Percentiles rank a stretch among this genome's conserved stretches.
These are phyloP conservation scores for Zygnema cylindricum DNA, from an alignment of 139 green algal genomes.

Conservation along the genomic window DNA sequence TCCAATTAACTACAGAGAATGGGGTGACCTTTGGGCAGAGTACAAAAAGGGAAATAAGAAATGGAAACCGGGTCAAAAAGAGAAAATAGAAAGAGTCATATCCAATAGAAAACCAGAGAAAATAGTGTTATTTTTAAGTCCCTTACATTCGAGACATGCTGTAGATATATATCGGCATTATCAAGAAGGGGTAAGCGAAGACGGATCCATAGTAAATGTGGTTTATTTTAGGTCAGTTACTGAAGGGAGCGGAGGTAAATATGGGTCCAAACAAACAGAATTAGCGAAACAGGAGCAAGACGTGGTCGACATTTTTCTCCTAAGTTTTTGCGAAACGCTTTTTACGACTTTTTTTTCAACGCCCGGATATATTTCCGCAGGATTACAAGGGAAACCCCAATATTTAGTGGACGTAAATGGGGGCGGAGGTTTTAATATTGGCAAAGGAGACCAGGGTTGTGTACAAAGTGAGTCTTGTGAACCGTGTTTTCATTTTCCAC, in stretches of 20 bases:
- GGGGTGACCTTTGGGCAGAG: background rate
- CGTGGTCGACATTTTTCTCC: slow-evolving; percentile 42
- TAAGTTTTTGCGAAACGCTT: slow-evolving; percentile 34
- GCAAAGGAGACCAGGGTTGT: background rate
- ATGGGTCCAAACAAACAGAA: background rate
- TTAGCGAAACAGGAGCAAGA: background rate
- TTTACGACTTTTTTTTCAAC: slow-evolving; percentile 39
- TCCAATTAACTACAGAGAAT: background rate
- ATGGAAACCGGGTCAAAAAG: background rate
- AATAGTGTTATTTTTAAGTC: slow-evolving; percentile 24
- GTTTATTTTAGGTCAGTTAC: too few species aligned
- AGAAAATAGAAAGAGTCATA: background rate
- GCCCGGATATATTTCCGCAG: slow-evolving; percentile 39
- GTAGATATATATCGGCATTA: background rate
- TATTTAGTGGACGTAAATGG: slow-evolving; percentile 10
- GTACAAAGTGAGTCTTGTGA: background rate
- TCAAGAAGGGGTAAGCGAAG: background rate
- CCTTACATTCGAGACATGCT: background rate
- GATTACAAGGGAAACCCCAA: background rate
- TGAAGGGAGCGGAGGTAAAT: too few species aligned
- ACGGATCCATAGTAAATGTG: slow-evolving; percentile 25
- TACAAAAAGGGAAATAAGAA: background rate
- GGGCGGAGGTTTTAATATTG: background rate
- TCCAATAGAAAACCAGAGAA: background rate
- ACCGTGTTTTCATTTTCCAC: slow-evolving; percentile 36